Conservation (phyloP, 441 rosid genomes). For the Euphorbia schlechtendalii region DNA sequence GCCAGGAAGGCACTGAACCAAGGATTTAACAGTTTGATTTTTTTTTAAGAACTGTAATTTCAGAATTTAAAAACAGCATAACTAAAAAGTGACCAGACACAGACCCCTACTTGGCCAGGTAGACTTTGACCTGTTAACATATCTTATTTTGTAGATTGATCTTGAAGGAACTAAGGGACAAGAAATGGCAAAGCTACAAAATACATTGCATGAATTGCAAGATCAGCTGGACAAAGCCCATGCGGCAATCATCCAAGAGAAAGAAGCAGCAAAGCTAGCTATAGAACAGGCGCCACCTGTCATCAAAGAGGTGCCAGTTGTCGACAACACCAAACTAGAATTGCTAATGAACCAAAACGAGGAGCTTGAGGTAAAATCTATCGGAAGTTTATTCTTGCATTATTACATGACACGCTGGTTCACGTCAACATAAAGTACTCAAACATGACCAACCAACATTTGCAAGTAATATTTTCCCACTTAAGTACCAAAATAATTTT, state of each 20-base stretch:
- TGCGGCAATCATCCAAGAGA: constrained; percentile 36
- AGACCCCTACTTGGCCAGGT: not conserved
- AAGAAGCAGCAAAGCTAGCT: constrained; percentile 52
- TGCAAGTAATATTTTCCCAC: not conserved
- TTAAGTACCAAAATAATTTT: not conserved
- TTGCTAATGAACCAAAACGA: constrained; percentile 35
- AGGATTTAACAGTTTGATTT: too few relatives aligned
- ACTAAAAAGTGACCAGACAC: not conserved
- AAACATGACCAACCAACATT: not conserved
- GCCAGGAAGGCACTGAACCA: too few relatives aligned
- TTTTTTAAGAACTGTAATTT: not conserved
- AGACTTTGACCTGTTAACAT: not conserved
- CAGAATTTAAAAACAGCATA: constrained; percentile 2
- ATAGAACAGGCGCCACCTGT: constrained; percentile 63
- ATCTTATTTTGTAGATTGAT: constrained; percentile 38
- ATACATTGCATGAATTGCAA: constrained; percentile 42
- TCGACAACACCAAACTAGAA: constrained; percentile 46
- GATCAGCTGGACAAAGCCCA: constrained; percentile 46
- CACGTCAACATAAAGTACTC: not conserved
- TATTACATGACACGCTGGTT: not conserved
- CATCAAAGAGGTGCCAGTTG: constrained; percentile 55
- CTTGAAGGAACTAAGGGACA: constrained; percentile 65
- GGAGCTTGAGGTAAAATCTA: constrained; percentile 40
- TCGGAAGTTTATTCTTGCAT: not conserved
- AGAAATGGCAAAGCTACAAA: constrained; percentile 47